A percentile compares a stretch with the other conserved stretches of the same genome.
Conservation (phyloP, 2,329 filamentous ascomycete species). For the Talaromyces sp. region DNA sequence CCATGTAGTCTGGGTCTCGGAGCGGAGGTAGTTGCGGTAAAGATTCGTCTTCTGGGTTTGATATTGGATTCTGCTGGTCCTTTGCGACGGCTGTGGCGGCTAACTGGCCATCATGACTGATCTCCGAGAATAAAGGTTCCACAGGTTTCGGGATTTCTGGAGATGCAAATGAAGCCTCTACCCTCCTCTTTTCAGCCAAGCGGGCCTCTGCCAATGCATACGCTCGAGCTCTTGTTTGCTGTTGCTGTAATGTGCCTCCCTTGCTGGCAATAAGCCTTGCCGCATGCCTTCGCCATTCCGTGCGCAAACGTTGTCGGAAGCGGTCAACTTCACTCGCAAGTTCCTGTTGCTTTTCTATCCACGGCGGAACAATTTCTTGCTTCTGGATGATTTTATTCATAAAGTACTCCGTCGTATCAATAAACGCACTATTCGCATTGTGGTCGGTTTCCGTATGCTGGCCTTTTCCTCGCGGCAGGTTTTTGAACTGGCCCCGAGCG, state of each 20-base stretch:
- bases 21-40: slow-evolving; percentile 56
- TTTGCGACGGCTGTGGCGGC: slow-evolving; percentile 3
- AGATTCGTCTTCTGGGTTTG: slow-evolving; percentile 14
- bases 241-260: slow-evolving; percentile 68
- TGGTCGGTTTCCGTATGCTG: slow-evolving; percentile 68
- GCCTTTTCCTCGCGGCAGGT: slow-evolving; percentile 73
- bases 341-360: slow-evolving; percentile 99
- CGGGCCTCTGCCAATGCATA: slow-evolving; percentile 69
- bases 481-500: slow-evolving; percentile 79
- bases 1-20: slow-evolving; percentile 72
- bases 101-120: slow-evolving; percentile 22
- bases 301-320: slow-evolving; percentile 70
- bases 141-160: background rate
- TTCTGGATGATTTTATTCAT: slow-evolving; percentile 98
- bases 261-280: slow-evolving; percentile 70
- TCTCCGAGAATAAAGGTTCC: slow-evolving; percentile 14
- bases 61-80: background rate
- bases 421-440: slow-evolving; percentile 77
- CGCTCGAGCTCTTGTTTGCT: slow-evolving; percentile 64
- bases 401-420: slow-evolving; percentile 95
- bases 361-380: slow-evolving; percentile 91
- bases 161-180: slow-evolving; percentile 20
- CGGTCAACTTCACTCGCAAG: slow-evolving; percentile 61
- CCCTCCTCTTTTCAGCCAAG: slow-evolving; percentile 19
- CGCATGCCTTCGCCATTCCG: slow-evolving; percentile 80